Evolutionary conservation across 164 flowering plant genomes (phyloP), one percentile per base, ranked within the genome.

Genomic region (Paratinospora sagittata): DNA sequence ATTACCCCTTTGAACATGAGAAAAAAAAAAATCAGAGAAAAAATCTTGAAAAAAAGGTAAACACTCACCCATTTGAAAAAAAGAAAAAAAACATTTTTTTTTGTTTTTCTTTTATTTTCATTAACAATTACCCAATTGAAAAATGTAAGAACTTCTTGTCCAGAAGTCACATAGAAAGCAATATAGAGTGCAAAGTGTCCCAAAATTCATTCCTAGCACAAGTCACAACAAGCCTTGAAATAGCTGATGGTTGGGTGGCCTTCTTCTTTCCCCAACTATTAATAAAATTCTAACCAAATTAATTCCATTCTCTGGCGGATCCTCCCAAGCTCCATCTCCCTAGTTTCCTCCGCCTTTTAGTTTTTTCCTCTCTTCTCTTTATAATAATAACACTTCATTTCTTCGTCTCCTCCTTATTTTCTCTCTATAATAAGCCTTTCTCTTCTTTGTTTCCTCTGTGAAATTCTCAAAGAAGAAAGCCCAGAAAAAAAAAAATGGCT

Each of bases 271-370:
- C 7, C 36, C 23, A 64, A 21, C 36, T n/a, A n/a, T 65, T 7
- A 13, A 39, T 41, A 8, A 6, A 64, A 1, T 3, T 21, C n/a
- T 8, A 41, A 21, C 3, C 13, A 39, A 60, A 66, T 9, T 12
- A 21, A n/a, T 12, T 47, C 74, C 66, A 57, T 16, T 27, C n/a
- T 11, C n/a, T 57, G 78, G 72, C 84, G 83, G 76, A 69, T 60
- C 30, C 68, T 77, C 60, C 83, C 66, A 75, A 52, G 73, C 77
- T 52, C 55, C 0, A 11, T 12, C 27, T 45, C 69, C 69, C 75
- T 82, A 66, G 79, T 41, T 78, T 68, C 69, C 84, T 82, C 83
- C 86, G 82, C 79, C 80, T 67, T 34, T 8, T n/a, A n/a, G n/a
- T n/a, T n/a, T n/a, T n/a, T n/a, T n/a, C n/a, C 57, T 65, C 71